phyloP scores from a whole-genome alignment of 2,329 filamentous ascomycete species.

The Monosporascus sp. region DNA sequence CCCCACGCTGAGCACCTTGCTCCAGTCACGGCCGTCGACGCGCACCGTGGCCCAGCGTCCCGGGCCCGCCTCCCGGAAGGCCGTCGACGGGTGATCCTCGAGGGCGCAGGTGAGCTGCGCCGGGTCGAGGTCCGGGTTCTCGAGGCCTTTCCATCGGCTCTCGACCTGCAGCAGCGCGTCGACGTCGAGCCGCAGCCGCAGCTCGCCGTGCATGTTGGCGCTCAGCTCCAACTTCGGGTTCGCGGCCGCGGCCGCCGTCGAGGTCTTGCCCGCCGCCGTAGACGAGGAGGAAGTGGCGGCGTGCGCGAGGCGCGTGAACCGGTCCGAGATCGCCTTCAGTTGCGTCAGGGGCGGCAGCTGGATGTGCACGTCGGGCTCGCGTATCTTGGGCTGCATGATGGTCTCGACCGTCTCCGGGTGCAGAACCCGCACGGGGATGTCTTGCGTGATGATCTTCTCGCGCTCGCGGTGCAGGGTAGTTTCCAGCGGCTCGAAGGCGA shows the following conservation, averaged over 20 bases:
- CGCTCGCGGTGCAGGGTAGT: constrained; percentile 62
- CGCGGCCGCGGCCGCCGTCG: constrained; percentile 22
- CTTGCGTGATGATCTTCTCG: constrained; percentile 90
- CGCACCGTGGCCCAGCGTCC: constrained; percentile 83
- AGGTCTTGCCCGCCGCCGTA: constrained; percentile 19
- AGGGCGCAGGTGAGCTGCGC: constrained; percentile 66
- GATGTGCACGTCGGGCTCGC: constrained; percentile 92
- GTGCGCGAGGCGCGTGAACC: constrained; percentile 82
- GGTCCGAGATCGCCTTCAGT: constrained; percentile 88
- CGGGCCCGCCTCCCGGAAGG: constrained; percentile 70
- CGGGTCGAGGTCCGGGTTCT: constrained; percentile 83
- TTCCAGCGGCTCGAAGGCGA: constrained; percentile 47
- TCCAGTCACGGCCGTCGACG: constrained; percentile 93
- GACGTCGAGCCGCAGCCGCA: constrained; percentile 74
- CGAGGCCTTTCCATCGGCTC: constrained; percentile 78
- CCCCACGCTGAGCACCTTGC: constrained; percentile 86
- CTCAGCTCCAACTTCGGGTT: constrained; percentile 73
- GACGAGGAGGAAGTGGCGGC: constrained; percentile 20
- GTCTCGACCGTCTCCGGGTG: constrained; percentile 78
- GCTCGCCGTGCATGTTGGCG: constrained; percentile 89
- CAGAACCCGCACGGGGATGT: constrained; percentile 90
- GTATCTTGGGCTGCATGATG: constrained; percentile 87
- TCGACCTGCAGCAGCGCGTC: constrained; percentile 82
- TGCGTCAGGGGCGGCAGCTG: constrained; percentile 81
- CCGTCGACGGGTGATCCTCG: constrained; percentile 75